Evolutionary conservation across 176 grass and related monocot genomes (phyloP).

Genomic region (Phragmites australis): DNA sequence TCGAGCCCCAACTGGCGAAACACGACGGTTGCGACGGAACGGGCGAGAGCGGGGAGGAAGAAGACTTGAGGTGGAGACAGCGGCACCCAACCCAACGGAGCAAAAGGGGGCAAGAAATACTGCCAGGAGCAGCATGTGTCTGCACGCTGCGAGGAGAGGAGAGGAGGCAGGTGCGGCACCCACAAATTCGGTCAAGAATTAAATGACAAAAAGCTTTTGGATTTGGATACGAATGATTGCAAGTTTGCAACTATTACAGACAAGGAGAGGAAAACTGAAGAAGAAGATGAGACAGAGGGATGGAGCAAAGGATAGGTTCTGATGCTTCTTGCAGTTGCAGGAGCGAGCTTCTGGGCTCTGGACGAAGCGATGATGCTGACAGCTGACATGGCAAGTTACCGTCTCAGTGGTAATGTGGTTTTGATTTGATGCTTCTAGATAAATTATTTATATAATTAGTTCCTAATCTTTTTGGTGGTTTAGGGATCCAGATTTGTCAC

Average conservation of each 20-base stretch:
- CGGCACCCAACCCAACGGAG: slow-evolving; percentile 12
- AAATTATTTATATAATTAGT: neutral
- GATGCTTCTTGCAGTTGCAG: slow-evolving; percentile 12
- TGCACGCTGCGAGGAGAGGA: slow-evolving; percentile 22
- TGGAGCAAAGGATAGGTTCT: slow-evolving; percentile 3
- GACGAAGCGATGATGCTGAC: slow-evolving; percentile 7
- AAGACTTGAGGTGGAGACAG: neutral
- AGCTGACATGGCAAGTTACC: slow-evolving; percentile 20
- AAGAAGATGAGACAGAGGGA: slow-evolving; percentile 10
- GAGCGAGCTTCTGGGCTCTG: too few species aligned
- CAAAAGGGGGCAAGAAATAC: neutral
- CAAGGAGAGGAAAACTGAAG: neutral
- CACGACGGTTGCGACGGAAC: neutral
- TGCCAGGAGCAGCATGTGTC: slow-evolving; percentile 35
- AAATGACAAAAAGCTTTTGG: slow-evolving; percentile 14
- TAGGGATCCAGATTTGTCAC: neutral
- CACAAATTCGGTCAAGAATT: slow-evolving; percentile 37
- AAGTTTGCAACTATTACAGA: slow-evolving; percentile 9
- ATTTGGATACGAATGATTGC: slow-evolving; percentile 33
- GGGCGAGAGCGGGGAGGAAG: slow-evolving; percentile 19
- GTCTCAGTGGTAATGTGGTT: neutral
- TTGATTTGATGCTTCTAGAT: neutral
- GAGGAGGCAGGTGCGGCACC: slow-evolving; percentile 24
- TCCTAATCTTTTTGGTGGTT: neutral
- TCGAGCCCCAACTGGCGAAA: slow-evolving; percentile 9